These are phyloP conservation scores for Rhizomucor miehei DNA, from an alignment of 371 early-diverging fungal genomes.

Conservation along the genomic window DNA sequence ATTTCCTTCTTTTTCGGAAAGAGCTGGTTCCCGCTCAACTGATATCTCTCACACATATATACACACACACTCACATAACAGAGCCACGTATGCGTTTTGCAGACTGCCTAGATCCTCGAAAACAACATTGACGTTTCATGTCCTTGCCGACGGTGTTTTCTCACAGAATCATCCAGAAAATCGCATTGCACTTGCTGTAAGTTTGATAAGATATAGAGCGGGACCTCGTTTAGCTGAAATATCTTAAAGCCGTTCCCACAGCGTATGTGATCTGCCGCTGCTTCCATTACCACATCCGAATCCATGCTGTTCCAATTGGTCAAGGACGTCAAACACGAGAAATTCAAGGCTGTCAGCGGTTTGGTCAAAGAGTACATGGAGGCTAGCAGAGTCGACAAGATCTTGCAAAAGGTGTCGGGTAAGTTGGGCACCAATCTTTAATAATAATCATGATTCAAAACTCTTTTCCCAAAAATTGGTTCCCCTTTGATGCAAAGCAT, in stretches of 20 bases:
- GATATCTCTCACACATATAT: too few species aligned
- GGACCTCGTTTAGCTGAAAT: neutral
- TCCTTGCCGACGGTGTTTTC: constrained; percentile 90
- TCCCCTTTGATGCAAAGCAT: neutral
- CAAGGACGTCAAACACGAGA: constrained; percentile 72
- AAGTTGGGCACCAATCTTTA: constrained; percentile 22
- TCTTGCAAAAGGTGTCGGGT: constrained; percentile 43
- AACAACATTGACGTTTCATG: constrained; percentile 75
- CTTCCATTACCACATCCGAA: constrained; percentile 82
- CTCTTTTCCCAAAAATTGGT: constrained; percentile 49
- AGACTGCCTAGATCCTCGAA: constrained; percentile 87
- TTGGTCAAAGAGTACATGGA: constrained; percentile 82
- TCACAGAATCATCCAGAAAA: constrained; percentile 85
- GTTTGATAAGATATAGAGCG: constrained; percentile 9
- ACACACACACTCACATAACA: constrained; percentile 13
- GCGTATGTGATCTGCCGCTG: constrained; percentile 77
- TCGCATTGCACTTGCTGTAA: constrained; percentile 78
- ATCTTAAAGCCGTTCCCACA: constrained; percentile 19
- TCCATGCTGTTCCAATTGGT: constrained; percentile 89
- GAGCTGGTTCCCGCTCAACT: too few species aligned
- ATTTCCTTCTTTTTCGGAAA: too few species aligned
- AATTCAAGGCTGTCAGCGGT: constrained; percentile 76
- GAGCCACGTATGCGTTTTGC: constrained; percentile 93
- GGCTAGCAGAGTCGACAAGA: constrained; percentile 59
- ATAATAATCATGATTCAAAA: constrained; percentile 36